Base-by-base conservation (phyloP, 495 filamentous ascomycete genomes). In the Elaphomyces granulatus region DNA sequence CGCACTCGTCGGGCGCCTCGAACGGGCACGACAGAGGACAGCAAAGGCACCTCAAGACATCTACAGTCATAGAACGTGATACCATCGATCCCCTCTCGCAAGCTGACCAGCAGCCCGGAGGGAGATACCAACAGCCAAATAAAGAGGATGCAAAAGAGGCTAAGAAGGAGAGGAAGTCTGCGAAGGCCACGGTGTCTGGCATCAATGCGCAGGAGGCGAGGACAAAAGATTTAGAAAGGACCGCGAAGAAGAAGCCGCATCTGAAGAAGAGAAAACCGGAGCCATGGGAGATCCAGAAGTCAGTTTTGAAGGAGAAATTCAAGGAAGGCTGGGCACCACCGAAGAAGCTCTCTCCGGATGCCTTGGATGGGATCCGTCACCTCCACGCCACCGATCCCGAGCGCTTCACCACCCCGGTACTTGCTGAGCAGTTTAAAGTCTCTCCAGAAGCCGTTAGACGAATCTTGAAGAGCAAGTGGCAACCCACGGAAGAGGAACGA, bases 311-410 rank as follows among this genome's bases (percentile, higher is more conserved):
- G 39, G 49, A 67, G 20, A 94, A 95, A 52, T 93, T 95, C 48
- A 69, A 74, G 1, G 56, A 48, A 0, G 76, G 78, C 4, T 98
- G 88, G 87, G 63, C 68, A 31, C 86, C 90, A 16, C 66, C 67
- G 18, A 96, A 92, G 60, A 77, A 76, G 41, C 74, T 98, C 1
- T 96, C 90, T 0, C 90, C 88, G 0, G 87, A 94, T 55, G 83
- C 88, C 8, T 53, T 93, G 8, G 80, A 86, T 12, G 86, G 85
- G 19, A 94, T 96, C 42, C 77, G 83, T 15, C 74, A 78, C 20
- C 65, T 98, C 16, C 73, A 93, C 52, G 58, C 68, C 2, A 72
- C 83, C 45, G 75, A 81, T 34, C 86, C 90, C 0, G 70, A 81
- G 1, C 58, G 64, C 36, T 94, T 83, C 63, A 78, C 81, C 15